phyloP scores from a whole-genome alignment of 768 basidiomycete genomes.

The Pholiota conissans region DNA sequence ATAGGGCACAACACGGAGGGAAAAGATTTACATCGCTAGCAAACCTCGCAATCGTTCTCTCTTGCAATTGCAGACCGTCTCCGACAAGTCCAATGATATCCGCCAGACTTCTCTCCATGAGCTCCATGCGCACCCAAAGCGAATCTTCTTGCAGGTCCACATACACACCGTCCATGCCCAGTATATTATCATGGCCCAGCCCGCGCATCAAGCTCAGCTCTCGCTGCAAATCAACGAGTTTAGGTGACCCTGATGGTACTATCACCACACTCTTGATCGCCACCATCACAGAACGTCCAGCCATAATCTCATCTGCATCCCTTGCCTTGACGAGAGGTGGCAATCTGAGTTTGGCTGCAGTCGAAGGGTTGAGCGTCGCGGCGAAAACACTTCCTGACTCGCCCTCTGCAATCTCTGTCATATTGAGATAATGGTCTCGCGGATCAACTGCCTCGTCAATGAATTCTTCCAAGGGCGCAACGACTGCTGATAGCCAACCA shows the following conservation, averaged over 20 bases:
- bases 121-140: conserved; percentile 87
- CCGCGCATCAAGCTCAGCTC: conserved; percentile 63
- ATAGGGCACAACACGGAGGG: neutral
- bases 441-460: conserved; percentile 68
- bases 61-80: conserved; percentile 63
- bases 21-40: conserved; percentile 65
- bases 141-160: conserved; percentile 64
- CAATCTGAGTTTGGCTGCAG: conserved; percentile 37
- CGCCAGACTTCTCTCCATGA: conserved; percentile 87
- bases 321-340: conserved; percentile 37
- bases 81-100: conserved; percentile 70
- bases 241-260: conserved; percentile 54
- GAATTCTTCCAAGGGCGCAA: conserved; percentile 59
- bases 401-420: conserved; percentile 82
- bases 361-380: conserved; percentile 35
- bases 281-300: conserved; percentile 44
- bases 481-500: conserved; percentile 62
- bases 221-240: conserved; percentile 59
- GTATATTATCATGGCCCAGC: conserved; percentile 59
- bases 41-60: conserved; percentile 72
- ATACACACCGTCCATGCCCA: conserved; percentile 70
- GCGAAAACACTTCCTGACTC: conserved; percentile 74
- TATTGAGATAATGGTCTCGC: conserved; percentile 58
- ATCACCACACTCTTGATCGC: conserved; percentile 78
- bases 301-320: conserved; percentile 35